Evolutionary conservation across 179 eudicot genomes (phyloP).

Genomic region (Drosera spatulata): DNA sequence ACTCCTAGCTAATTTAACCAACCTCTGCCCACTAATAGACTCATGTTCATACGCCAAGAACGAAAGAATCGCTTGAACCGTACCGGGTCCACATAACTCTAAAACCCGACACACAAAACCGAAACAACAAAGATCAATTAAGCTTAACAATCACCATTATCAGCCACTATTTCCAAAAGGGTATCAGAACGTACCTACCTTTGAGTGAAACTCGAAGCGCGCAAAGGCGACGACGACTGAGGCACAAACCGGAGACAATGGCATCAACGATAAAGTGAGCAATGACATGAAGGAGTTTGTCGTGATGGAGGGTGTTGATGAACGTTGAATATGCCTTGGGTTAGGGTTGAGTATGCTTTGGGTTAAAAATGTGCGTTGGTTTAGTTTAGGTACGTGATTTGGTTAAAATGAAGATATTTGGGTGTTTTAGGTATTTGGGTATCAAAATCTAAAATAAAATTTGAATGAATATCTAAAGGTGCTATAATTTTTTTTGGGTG

Average conservation of each 20-base stretch:
- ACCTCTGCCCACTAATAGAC: constrained; percentile 21
- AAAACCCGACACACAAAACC: constrained; percentile 1
- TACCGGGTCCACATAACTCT: constrained; percentile 38
- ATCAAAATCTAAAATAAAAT: too few relatives aligned
- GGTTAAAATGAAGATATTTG: too few relatives aligned
- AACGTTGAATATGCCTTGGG: too few relatives aligned
- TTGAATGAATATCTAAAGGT: too few relatives aligned
- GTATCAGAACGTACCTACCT: neutral
- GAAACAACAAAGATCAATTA: too few relatives aligned
- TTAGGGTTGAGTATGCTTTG: too few relatives aligned
- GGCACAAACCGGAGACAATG: constrained; percentile 9
- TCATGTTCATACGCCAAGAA: constrained; percentile 24
- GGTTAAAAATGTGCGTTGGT: too few relatives aligned
- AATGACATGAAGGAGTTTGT: constrained; percentile 25
- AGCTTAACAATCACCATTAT: too few relatives aligned
- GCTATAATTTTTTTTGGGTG: too few relatives aligned
- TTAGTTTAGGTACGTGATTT: too few relatives aligned
- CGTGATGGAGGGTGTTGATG: constrained; percentile 12
- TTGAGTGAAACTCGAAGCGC: constrained; percentile 1
- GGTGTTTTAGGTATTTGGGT: too few relatives aligned
- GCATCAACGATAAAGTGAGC: constrained; percentile 21
- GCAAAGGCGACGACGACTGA: constrained; percentile 12
- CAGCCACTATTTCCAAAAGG: neutral
- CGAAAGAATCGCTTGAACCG: constrained; percentile 37
- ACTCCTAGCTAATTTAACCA: constrained; percentile 24